Conservation (phyloP, 805 yeast genomes). For the Starmerella gropengiesseri region DNA sequence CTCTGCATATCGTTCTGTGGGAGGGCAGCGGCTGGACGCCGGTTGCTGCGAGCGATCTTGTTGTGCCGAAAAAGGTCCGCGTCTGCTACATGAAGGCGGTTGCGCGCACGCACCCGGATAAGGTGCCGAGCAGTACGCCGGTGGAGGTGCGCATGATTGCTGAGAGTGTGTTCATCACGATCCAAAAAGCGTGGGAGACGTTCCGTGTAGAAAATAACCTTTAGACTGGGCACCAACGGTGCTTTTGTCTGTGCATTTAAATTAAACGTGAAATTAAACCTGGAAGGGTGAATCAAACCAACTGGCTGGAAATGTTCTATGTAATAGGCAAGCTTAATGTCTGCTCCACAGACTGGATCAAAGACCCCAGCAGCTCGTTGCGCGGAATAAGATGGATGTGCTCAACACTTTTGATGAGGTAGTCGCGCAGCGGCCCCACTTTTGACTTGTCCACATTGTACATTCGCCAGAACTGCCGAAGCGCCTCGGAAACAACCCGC, state of each 20-base stretch:
- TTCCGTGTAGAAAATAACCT: slow-evolving; percentile 39
- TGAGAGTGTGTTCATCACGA: slow-evolving; percentile 68
- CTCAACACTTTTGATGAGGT: slow-evolving; percentile 15
- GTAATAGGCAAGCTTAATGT: slow-evolving; percentile 10
- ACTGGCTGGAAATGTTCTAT: neutral
- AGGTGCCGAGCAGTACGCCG: slow-evolving; percentile 47
- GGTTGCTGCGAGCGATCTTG: slow-evolving; percentile 61
- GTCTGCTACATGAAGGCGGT: slow-evolving; percentile 72
- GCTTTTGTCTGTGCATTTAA: too few species aligned
- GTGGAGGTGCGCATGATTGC: slow-evolving; percentile 73
- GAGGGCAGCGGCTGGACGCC: slow-evolving; percentile 56
- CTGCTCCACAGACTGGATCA: slow-evolving; percentile 10
- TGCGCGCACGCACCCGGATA: slow-evolving; percentile 74
- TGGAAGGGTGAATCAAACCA: too few species aligned
- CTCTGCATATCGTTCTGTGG: slow-evolving; percentile 59
- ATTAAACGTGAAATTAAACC: too few species aligned
- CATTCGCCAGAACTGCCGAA: slow-evolving; percentile 57
- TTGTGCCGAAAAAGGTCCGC: slow-evolving; percentile 82
- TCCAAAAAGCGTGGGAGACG: slow-evolving; percentile 83
- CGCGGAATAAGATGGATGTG: slow-evolving; percentile 13
- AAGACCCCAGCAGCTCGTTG: slow-evolving; percentile 9
- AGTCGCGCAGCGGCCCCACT: slow-evolving; percentile 28
- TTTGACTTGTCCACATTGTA: slow-evolving; percentile 24
- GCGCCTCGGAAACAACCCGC: slow-evolving; percentile 62
- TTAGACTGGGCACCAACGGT: neutral